Percentiles rank a stretch among this genome's conserved stretches.
Evolutionary conservation across 306 rosid genomes (phyloP).

Genomic region (Lathyrus oleraceus): DNA sequence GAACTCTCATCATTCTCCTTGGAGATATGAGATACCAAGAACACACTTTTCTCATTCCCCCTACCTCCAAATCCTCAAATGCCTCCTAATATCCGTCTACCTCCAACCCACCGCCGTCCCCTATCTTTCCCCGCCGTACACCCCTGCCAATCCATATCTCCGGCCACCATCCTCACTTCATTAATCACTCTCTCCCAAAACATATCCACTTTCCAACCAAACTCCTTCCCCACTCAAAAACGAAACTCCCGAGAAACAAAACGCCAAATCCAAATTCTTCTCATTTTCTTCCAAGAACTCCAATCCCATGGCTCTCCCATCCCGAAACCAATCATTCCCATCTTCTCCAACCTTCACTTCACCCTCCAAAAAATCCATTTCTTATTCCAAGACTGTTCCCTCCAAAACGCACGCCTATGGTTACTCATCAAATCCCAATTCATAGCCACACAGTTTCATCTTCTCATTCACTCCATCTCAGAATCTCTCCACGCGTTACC

Average conservation of each 20-base stretch:
- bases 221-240: constrained; percentile 44
- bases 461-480: constrained; percentile 35
- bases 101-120: constrained; percentile 44
- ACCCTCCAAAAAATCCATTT: constrained; percentile 57
- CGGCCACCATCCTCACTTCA: constrained; percentile 47
- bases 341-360: constrained; percentile 62
- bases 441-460: constrained; percentile 48
- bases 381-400: constrained; percentile 58
- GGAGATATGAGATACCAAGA: background rate
- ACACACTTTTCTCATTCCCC: background rate
- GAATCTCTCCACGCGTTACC: constrained; percentile 56
- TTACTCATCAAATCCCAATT: constrained; percentile 50
- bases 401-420: constrained; percentile 49
- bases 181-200: constrained; percentile 42
- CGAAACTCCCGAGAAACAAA: constrained; percentile 48
- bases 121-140: constrained; percentile 58
- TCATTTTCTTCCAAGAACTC: constrained; percentile 56
- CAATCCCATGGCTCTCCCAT: background rate
- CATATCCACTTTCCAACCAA: constrained; percentile 44
- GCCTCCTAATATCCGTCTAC: constrained; percentile 19
- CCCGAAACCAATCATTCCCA: constrained; percentile 32
- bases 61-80: constrained; percentile 25
- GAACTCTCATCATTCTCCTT: background rate
- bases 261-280: constrained; percentile 52
- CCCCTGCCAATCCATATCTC: constrained; percentile 50